Evolutionary conservation across 768 basidiomycete species (phyloP).

Genomic region (Fistulinella prunicolor): DNA sequence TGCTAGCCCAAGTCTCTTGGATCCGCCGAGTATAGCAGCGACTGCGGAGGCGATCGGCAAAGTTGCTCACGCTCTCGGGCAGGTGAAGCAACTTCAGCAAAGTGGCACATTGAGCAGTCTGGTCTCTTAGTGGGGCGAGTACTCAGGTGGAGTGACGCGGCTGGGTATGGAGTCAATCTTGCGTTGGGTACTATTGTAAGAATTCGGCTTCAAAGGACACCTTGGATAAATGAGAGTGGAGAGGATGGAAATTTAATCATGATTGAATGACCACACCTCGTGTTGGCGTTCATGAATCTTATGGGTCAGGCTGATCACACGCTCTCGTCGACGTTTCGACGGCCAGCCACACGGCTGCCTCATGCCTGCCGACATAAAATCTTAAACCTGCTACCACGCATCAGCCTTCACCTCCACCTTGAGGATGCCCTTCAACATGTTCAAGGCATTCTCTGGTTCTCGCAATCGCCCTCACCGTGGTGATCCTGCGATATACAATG

Average conservation of each 20-base stretch:
- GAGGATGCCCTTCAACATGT: constrained; percentile 38
- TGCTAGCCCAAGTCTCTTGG: constrained; percentile 35
- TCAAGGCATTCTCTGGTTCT: constrained; percentile 34
- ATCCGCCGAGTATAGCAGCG: constrained; percentile 48
- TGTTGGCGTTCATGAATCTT: background rate
- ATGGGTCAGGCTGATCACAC: constrained; percentile 1
- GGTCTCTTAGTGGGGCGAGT: constrained; percentile 12
- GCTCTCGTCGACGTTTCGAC: background rate
- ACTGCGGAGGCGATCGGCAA: constrained; percentile 71
- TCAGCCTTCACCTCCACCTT: constrained; percentile 16
- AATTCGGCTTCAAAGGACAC: background rate
- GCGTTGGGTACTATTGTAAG: too few relatives aligned
- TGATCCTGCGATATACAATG: constrained; percentile 22
- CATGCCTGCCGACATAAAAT: constrained; percentile 30
- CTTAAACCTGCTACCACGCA: constrained; percentile 14
- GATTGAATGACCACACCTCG: background rate
- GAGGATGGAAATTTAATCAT: background rate
- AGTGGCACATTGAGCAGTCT: constrained; percentile 6
- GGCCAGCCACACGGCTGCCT: constrained; percentile 37
- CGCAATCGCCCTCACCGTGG: constrained; percentile 30
- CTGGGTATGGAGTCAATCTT: too few relatives aligned
- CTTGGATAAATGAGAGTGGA: background rate
- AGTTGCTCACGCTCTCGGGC: constrained; percentile 56
- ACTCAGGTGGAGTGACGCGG: constrained; percentile 11
- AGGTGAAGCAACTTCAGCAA: constrained; percentile 56